Conservation (phyloP, 2,329 filamentous ascomycete species). For the Penicillium sp. region DNA sequence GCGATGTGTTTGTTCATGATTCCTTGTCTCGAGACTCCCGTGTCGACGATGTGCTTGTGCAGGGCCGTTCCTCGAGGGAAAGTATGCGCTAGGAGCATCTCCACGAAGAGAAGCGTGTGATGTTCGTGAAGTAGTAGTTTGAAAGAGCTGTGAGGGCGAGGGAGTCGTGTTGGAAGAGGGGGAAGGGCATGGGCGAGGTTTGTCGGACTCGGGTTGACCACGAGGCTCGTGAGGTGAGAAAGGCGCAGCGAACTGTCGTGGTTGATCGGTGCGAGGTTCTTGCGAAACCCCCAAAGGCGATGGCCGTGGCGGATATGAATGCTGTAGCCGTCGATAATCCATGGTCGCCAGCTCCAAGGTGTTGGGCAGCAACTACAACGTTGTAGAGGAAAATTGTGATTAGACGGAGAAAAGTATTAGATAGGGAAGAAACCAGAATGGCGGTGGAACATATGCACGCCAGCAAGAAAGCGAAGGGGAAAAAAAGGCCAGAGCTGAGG, state of each 20-base stretch:
- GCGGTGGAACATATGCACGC: constrained; percentile 16
- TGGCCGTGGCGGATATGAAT: constrained; percentile 34
- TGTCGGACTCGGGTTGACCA: constrained; percentile 19
- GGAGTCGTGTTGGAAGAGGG: constrained; percentile 6
- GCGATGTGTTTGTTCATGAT: constrained; percentile 19
- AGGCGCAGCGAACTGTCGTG: constrained; percentile 22
- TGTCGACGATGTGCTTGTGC: constrained; percentile 21
- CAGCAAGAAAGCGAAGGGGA: background rate
- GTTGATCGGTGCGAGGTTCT: constrained; percentile 30
- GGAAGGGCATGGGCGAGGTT: constrained; percentile 17
- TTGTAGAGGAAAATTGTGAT: background rate
- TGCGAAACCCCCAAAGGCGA: constrained; percentile 33
- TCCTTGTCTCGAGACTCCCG: constrained; percentile 18
- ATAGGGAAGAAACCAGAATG: constrained; percentile 5
- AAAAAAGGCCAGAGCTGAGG: constrained; percentile 8
- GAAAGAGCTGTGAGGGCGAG: constrained; percentile 9
- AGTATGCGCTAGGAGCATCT: constrained; percentile 18
- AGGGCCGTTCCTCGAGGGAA: constrained; percentile 15
- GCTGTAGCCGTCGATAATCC: constrained; percentile 31
- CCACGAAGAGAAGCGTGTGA: constrained; percentile 20
- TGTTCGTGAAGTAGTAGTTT: constrained; percentile 10
- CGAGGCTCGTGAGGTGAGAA: constrained; percentile 24
- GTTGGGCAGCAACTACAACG: constrained; percentile 1
- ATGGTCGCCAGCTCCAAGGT: constrained; percentile 15
- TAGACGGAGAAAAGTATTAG: background rate